These are phyloP conservation scores for rapeseed (Brassica napus) DNA, from an alignment of 345 rosid genomes.

Conservation along the genomic window Da-Ae NC_063442.1:33311501-33312000, in stretches of 20 bases:
- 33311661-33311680: background rate
- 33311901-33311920: background rate
- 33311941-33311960: background rate
- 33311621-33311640: background rate
- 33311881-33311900: conserved; percentile 11
- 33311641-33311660: background rate
- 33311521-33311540: no score
- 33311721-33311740: background rate
- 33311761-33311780: background rate
- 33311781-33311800: background rate
- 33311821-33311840: conserved; percentile 8
- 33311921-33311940: conserved; percentile 11
- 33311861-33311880: conserved; percentile 11
- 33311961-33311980: conserved; percentile 14
- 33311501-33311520: no score
- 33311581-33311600: no score
- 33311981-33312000: conserved; percentile 5
- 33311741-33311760: background rate
- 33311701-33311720: background rate
- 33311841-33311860: conserved; percentile 23
- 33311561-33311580: no score
- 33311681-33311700: background rate
- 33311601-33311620: no score
- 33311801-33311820: background rate
- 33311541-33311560: no score